These are phyloP conservation scores for Kitagawia praeruptora DNA, from an alignment of 129 eudicot species.

Conservation along the genomic window DNA sequence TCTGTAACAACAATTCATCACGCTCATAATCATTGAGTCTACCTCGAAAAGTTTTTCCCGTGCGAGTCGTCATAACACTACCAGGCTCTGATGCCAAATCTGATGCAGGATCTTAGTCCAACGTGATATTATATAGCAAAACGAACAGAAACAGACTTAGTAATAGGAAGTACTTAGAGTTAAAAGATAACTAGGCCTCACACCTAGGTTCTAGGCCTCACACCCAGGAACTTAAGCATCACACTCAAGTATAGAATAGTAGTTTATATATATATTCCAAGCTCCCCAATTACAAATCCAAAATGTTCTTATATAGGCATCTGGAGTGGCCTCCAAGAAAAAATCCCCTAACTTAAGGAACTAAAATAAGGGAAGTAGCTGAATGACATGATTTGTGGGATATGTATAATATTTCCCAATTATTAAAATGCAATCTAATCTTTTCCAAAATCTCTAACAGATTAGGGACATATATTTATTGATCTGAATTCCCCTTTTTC, in stretches of 20 bases:
- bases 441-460: no score
- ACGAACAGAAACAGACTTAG: no score
- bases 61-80: neutral
- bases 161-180: neutral
- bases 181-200: neutral
- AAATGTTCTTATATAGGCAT: neutral
- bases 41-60: neutral
- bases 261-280: no score
- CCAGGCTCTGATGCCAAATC: no score
- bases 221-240: neutral
- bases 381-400: no score
- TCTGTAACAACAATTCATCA: neutral
- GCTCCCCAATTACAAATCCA: neutral
- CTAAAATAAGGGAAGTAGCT: no score
- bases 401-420: no score
- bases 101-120: neutral
- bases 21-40: neutral
- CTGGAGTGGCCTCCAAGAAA: no score
- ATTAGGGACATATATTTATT: no score
- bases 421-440: no score
- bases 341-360: no score
- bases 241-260: neutral
- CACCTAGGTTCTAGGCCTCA: neutral
- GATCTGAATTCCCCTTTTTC: no score
- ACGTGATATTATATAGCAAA: neutral